Conservation (phyloP, 148 eudicot species). For the Rhododendron kiyosumense region DNA sequence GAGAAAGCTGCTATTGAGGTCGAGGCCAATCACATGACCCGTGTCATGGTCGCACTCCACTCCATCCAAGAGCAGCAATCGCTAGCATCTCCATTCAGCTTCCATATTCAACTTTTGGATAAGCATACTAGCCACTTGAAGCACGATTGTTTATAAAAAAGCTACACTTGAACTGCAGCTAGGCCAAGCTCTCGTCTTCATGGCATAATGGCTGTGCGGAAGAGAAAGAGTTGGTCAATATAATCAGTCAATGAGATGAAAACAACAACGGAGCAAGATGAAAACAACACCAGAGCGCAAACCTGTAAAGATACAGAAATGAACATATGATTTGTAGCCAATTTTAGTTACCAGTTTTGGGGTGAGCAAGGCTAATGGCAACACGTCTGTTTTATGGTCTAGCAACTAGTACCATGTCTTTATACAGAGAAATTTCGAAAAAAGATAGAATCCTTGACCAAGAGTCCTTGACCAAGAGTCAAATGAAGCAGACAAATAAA, state of each 20-base stretch:
- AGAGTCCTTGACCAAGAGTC: neutral
- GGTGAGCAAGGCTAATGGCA: neutral
- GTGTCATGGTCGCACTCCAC: slow-evolving; percentile 30
- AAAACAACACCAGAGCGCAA: neutral
- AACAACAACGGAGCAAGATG: neutral
- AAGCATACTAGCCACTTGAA: neutral
- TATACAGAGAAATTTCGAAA: neutral
- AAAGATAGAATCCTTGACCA: neutral
- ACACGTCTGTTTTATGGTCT: neutral
- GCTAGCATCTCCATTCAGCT: neutral
- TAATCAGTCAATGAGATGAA: neutral
- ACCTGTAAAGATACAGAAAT: neutral
- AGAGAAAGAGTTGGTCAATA: neutral
- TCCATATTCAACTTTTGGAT: slow-evolving; percentile 13
- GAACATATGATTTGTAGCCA: neutral
- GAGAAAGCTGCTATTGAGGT: slow-evolving; percentile 35
- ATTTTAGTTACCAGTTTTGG: neutral
- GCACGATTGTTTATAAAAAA: neutral
- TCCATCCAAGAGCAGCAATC: slow-evolving; percentile 46
- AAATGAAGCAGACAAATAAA: neutral
- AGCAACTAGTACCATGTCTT: neutral
- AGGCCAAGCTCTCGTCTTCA: slow-evolving; percentile 15
- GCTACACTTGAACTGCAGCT: slow-evolving; percentile 13
- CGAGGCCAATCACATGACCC: slow-evolving; percentile 33
- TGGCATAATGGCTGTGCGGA: slow-evolving; percentile 5